These are phyloP conservation scores for Chytriomyces hyalinus DNA, from an alignment of 192 early-diverging fungal genomes.

Conservation along the genomic window DNA sequence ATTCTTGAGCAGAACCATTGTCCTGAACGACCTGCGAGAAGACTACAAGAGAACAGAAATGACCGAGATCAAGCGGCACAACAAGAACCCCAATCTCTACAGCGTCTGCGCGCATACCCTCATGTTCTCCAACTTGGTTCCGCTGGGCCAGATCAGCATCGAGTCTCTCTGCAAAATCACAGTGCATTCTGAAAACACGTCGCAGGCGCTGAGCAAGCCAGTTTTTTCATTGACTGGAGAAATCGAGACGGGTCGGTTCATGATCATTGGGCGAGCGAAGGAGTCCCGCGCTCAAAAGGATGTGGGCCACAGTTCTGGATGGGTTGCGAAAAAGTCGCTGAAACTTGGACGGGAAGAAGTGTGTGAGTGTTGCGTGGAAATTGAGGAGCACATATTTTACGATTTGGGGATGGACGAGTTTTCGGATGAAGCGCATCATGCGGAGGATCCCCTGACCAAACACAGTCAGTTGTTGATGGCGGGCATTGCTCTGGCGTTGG, in stretches of 20 bases:
- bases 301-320: conserved; percentile 14
- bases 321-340: conserved; percentile 7
- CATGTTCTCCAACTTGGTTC: conserved; percentile 24
- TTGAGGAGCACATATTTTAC: background rate
- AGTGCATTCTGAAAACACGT: background rate
- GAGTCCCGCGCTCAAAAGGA: conserved; percentile 3
- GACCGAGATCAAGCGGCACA: conserved; percentile 8
- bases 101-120: conserved; percentile 17
- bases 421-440: background rate
- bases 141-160: conserved; percentile 10
- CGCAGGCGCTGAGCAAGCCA: background rate
- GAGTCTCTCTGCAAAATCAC: conserved; percentile 16
- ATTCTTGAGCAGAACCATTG: conserved; percentile 4
- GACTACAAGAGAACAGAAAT: conserved; percentile 19
- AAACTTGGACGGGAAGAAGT: conserved; percentile 5
- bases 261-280: conserved; percentile 18
- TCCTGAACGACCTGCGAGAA: conserved; percentile 14
- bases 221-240: conserved; percentile 26
- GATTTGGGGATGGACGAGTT: background rate
- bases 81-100: conserved; percentile 10
- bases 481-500: conserved; percentile 14
- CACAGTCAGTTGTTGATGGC: conserved; percentile 26
- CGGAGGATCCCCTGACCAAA: background rate
- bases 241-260: conserved; percentile 16
- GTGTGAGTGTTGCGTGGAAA: conserved; percentile 15